phyloP scores from a whole-genome alignment of 2,329 filamentous ascomycete genomes.

The Fonsecaea pedrosoi region DNA sequence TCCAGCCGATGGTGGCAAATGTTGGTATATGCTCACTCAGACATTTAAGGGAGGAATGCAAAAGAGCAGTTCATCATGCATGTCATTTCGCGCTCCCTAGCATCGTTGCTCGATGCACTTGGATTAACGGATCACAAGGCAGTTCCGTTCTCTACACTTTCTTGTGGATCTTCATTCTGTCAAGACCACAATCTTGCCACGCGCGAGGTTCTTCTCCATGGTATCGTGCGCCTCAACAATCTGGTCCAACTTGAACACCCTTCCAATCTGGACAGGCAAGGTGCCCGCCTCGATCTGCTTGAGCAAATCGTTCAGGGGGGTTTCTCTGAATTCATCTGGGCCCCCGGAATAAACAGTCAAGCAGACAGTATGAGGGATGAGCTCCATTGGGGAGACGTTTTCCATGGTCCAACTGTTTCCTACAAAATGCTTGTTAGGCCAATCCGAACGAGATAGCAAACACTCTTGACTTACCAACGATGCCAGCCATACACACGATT shows the following conservation, averaged over 20 bases:
- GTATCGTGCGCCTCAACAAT: conserved; percentile 55
- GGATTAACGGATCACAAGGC: neutral
- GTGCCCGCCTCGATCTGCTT: conserved; percentile 48
- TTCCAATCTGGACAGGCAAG: conserved; percentile 52
- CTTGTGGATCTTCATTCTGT: conserved; percentile 19
- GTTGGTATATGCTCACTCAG: neutral
- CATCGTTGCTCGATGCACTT: neutral
- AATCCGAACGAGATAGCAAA: neutral
- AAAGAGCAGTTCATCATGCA: neutral
- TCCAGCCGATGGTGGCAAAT: neutral
- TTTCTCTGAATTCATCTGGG: conserved; percentile 50
- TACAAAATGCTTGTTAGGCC: conserved; percentile 1
- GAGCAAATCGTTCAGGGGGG: conserved; percentile 50
- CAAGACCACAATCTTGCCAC: conserved; percentile 56
- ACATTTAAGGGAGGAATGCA: neutral
- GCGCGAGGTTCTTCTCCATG: conserved; percentile 55
- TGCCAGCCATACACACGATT: conserved; percentile 56
- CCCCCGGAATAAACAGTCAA: conserved; percentile 53
- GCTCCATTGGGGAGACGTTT: conserved; percentile 52
- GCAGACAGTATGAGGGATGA: conserved; percentile 50
- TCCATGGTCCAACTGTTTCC: conserved; percentile 50
- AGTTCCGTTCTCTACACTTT: neutral
- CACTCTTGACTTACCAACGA: conserved; percentile 45
- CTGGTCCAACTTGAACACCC: conserved; percentile 53
- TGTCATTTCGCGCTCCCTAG: neutral